These are phyloP conservation scores for Aspergillus pseudoglaucus DNA, from an alignment of 2,329 filamentous ascomycete species.

Conservation along the genomic window DNA sequence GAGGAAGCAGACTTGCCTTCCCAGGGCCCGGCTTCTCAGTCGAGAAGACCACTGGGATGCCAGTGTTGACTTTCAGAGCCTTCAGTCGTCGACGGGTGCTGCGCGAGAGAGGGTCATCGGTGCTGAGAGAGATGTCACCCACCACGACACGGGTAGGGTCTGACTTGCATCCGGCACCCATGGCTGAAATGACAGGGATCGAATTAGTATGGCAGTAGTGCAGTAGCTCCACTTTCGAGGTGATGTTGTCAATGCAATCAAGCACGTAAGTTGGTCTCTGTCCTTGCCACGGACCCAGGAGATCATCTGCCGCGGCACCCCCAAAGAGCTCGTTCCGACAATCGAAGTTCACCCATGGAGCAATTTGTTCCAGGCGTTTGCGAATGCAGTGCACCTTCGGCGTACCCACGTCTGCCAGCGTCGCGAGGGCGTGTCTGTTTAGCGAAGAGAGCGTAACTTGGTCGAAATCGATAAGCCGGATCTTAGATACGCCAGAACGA, in stretches of 20 bases:
- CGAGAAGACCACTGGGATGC: slow-evolving; percentile 88
- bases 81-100: slow-evolving; percentile 76
- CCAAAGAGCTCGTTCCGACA: slow-evolving; percentile 78
- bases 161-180: slow-evolving; percentile 95
- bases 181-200: slow-evolving; percentile 81
- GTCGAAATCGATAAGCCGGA: slow-evolving; percentile 92
- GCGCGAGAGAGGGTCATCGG: slow-evolving; percentile 81
- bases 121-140: slow-evolving; percentile 81
- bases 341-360: slow-evolving; percentile 89
- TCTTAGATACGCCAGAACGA: slow-evolving; percentile 78
- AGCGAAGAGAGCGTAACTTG: slow-evolving; percentile 92
- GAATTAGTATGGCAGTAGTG: slow-evolving; percentile 76
- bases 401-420: slow-evolving; percentile 84
- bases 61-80: slow-evolving; percentile 66
- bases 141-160: slow-evolving; percentile 77
- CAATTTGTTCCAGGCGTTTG: slow-evolving; percentile 72
- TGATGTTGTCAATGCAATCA: slow-evolving; percentile 97
- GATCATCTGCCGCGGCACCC: slow-evolving; percentile 54
- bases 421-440: slow-evolving; percentile 93
- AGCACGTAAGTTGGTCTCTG: slow-evolving; percentile 75
- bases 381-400: slow-evolving; percentile 84
- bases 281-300: slow-evolving; percentile 54
- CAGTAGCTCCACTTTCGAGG: slow-evolving; percentile 86
- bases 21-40: slow-evolving; percentile 84
- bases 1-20: slow-evolving; percentile 80